Evolutionary conservation across 345 rosid genomes (phyloP).

Genomic region (Gossypioides kirkii): DNA sequence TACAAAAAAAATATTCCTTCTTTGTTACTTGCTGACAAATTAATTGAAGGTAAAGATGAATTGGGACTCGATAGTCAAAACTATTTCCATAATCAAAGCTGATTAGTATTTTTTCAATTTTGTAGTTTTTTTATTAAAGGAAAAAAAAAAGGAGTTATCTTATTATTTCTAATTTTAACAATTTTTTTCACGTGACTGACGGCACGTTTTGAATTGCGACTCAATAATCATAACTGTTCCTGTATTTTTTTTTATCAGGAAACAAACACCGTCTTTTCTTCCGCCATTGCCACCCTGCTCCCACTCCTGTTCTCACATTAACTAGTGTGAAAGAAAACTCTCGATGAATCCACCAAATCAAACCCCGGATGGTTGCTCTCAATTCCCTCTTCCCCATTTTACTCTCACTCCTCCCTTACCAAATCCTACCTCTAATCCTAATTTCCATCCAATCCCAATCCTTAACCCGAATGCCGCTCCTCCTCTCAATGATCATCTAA

Average conservation of each 20-base stretch:
- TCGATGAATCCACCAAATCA: conserved; percentile 44
- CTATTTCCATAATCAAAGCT: too few species aligned
- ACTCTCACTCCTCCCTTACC: conserved; percentile 34
- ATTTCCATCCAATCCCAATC: conserved; percentile 22
- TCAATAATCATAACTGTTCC: not conserved
- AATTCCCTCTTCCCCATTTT: conserved; percentile 35
- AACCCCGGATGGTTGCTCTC: conserved; percentile 32
- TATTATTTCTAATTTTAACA: too few species aligned
- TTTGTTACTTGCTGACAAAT: too few species aligned
- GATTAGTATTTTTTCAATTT: too few species aligned
- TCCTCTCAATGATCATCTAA: conserved; percentile 31
- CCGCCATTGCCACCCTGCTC: conserved; percentile 5
- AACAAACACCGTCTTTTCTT: conserved; percentile 16
- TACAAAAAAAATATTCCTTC: too few species aligned
- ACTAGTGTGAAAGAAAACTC: not conserved
- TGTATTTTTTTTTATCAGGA: not conserved
- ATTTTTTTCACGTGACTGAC: not conserved
- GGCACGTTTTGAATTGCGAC: not conserved
- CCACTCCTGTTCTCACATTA: not conserved
- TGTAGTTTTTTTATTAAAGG: too few species aligned
- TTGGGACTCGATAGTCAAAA: too few species aligned
- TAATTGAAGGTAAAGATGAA: too few species aligned
- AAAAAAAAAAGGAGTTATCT: too few species aligned
- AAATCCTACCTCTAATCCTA: conserved; percentile 31
- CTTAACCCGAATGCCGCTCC: conserved; percentile 22